Evolutionary conservation across 176 grass and related monocot genomes (phyloP), one percentile per base, ranked within the genome.

Genomic region (Carex myosuroides): DNA sequence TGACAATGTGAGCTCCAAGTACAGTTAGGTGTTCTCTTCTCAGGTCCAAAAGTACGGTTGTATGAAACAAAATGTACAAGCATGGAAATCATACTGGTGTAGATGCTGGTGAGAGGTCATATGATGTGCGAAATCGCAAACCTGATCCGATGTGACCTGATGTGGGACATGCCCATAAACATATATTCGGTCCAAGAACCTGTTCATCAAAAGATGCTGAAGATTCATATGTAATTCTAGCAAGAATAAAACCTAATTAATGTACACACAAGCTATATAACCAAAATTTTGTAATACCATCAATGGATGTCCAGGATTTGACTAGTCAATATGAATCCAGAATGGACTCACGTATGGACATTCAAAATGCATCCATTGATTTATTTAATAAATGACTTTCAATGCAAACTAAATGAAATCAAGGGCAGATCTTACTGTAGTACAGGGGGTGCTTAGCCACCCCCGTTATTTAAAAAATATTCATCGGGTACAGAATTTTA

Each of bases 121-220:
- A 98, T 72, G 89, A 84, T 54, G 95, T 93, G 75, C 88, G 91
- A 87, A 98, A 98, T 24, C 88, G 79, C 73, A 94, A 37, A 71
- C 95, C 91, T 39, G 90, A 88, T 41, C 91, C 86, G 59, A 84
- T 87, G 70, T 87, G 85, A 81, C 82, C 91, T 48, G 92, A 87
- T 79, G 81, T 37, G 67, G 92, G 90, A 61, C 92, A 93, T 22
- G 87, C 56, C 92, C 95, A 98, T 89, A 88, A 94, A 9, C 94
- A 80, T 30, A 93, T 79, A 75, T 93, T 98, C 18, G 84, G 86
- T 54, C 95, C 95, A 77, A 98, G 70, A 6, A 98, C 89, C 95
- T 91, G 87, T 58, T 17, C 35, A 64, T 17, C 74, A 83, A 74
- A 70, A 54, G 42, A 76, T 53, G 13, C 71, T 7, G 7, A 5